Base-by-base conservation (phyloP, 768 basidiomycete genomes). In the Boletellus emodensis region DNA sequence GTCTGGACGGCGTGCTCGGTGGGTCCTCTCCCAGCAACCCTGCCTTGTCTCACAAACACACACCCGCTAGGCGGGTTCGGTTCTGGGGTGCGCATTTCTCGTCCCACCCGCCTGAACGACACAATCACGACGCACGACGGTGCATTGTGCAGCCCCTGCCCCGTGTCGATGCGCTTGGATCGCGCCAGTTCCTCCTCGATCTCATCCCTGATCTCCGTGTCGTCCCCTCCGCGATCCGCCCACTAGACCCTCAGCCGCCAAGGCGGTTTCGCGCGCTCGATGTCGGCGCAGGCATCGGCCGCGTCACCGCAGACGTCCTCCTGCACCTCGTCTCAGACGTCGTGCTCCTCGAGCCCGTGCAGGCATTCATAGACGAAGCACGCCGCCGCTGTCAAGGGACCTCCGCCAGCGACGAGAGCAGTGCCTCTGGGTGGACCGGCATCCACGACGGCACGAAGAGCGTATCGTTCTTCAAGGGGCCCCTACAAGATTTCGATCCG, bases 271-370 rank as follows among this genome's bases (percentile, higher is more conserved):
- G 90, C 40, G 94, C 89, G 0, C 78, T 99, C 18, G 95, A 99
- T 61, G 91, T 94, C 51, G 95, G 89, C 14, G 94, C 94, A 6
- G 95, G 95, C 11, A 85, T 99, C 42, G 95, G 95, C 11, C 84
- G 95, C 46, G 93, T 96, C 24, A 95, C 94, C 0, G 75, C 82
- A 3, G 83, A 89, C 57, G 90, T 94, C 12, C 82, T 99, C 32
- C 80, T 97, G n/a, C 87, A 86, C 60, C 84, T 97, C 46, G 80
- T 94, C 54, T 79, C 84, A 20, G 87, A 92, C 57, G 91, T 97
- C 42, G 84, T 93, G 39, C 80, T 95, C 48, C 78, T 95, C 49
- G 95, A 98, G 67, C 96, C 95, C 4, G 90, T 93, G 2, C 77
- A 76, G 13, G 63, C 79, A 28, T 93, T 97, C 66, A 78, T 95